A percentile compares a stretch with the other conserved stretches of the same genome.
Evolutionary conservation across 2,329 filamentous ascomycete species (phyloP).

Genomic region (Cladosporium sp.): DNA sequence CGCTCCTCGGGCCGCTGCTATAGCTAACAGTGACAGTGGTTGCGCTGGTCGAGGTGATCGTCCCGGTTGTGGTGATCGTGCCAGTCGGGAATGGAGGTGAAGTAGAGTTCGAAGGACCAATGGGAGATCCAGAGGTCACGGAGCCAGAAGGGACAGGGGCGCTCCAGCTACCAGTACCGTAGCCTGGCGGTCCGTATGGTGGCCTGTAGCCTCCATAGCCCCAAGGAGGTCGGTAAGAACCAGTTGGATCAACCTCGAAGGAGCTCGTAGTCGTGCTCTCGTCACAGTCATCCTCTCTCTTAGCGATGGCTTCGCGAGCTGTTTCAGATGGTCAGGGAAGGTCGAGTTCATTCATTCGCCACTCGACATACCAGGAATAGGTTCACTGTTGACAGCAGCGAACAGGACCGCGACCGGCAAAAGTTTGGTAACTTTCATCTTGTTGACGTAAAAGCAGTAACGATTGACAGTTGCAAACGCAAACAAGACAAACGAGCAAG

Average conservation of each 20-base stretch:
- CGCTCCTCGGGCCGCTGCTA: slow-evolving; percentile 9
- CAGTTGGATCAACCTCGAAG: slow-evolving; percentile 3
- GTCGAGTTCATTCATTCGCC: no score
- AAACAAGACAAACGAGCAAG: slow-evolving; percentile 10
- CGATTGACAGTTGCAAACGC: slow-evolving; percentile 2
- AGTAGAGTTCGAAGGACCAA: slow-evolving; percentile 2
- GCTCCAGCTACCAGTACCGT: slow-evolving; percentile 4
- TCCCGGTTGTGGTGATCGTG: neutral
- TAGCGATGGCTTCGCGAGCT: slow-evolving; percentile 12
- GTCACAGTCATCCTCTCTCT: slow-evolving; percentile 17
- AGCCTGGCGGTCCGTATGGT: slow-evolving; percentile 5
- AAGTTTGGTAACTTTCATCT: slow-evolving; percentile 12
- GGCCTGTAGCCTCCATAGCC: slow-evolving; percentile 12
- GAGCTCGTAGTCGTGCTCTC: slow-evolving; percentile 10
- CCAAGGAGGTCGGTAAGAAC: neutral
- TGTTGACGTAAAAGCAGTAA: slow-evolving; percentile 6
- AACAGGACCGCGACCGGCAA: slow-evolving; percentile 15
- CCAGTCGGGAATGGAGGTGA: neutral
- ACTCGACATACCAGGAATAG: slow-evolving; percentile 14
- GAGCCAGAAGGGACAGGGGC: neutral
- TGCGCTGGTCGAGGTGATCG: neutral
- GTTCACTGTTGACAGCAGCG: slow-evolving; percentile 11
- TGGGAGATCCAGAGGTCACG: slow-evolving; percentile 6
- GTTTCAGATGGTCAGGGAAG: slow-evolving; percentile 7
- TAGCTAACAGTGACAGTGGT: neutral